A percentile compares a stretch with the other conserved stretches of the same genome.
Evolutionary conservation across 768 basidiomycete species (phyloP).

Genomic region (Termitomyces sp.): DNA sequence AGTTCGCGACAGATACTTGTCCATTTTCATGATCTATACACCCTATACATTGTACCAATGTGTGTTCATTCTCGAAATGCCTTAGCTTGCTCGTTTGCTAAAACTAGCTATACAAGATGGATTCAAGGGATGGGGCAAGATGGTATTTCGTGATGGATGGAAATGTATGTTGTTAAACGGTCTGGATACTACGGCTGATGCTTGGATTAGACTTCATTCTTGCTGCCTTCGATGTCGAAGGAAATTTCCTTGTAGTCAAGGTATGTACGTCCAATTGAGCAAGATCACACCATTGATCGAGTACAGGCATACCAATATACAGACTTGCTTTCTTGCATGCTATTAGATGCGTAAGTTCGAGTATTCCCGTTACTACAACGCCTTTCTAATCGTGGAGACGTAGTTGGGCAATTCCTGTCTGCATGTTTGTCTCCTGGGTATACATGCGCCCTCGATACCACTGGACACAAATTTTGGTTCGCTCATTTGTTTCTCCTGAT

Average conservation of each 20-base stretch:
- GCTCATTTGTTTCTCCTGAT: slow-evolving; percentile 11
- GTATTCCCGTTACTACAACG: neutral
- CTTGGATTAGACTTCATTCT: slow-evolving; percentile 60
- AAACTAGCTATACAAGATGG: slow-evolving; percentile 49
- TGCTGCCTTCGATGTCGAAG: slow-evolving; percentile 80
- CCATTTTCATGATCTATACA: slow-evolving; percentile 70
- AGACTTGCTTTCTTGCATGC: slow-evolving; percentile 83
- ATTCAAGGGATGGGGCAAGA: slow-evolving; percentile 75
- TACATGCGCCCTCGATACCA: slow-evolving; percentile 79
- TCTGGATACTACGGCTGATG: neutral
- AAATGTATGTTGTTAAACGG: slow-evolving; percentile 51
- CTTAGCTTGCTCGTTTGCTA: neutral
- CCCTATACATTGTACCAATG: slow-evolving; percentile 89
- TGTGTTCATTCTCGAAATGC: slow-evolving; percentile 27
- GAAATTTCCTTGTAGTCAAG: slow-evolving; percentile 83
- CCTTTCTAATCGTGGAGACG: neutral
- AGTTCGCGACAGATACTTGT: slow-evolving; percentile 56
- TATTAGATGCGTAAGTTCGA: slow-evolving; percentile 71
- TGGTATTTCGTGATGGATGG: slow-evolving; percentile 77
- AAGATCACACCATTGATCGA: neutral
- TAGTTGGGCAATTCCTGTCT: slow-evolving; percentile 87
- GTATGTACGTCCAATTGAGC: slow-evolving; percentile 21
- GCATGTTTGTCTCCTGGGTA: slow-evolving; percentile 77
- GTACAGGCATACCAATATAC: slow-evolving; percentile 78
- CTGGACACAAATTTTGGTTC: slow-evolving; percentile 76